Evolutionary conservation across 225 moss, liverwort and hornwort genomes (phyloP).

Genomic region (Bryoerythrophyllum caledonicum): DNA sequence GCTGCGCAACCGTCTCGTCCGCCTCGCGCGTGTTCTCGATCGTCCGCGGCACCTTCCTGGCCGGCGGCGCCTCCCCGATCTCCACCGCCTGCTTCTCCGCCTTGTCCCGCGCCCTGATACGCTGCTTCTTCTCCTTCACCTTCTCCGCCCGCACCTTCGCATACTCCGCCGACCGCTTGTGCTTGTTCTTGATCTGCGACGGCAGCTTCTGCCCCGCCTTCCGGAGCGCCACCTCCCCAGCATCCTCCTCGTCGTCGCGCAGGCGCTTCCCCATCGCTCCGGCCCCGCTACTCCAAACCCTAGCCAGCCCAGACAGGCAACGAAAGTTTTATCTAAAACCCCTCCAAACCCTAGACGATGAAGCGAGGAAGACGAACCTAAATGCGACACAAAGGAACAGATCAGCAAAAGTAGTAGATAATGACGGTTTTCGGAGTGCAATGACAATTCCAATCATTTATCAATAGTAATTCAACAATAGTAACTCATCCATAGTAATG

Average conservation of each 20-base stretch:
- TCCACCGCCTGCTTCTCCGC: conserved; percentile 83
- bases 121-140: conserved; percentile 78
- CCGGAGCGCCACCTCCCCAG: conserved; percentile 51
- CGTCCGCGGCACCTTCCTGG: conserved; percentile 76
- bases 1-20: conserved; percentile 86
- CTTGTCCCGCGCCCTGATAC: conserved; percentile 56
- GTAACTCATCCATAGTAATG: too few relatives aligned
- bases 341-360: neutral
- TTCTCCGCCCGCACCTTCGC: conserved; percentile 76
- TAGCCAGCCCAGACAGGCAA: too few relatives aligned
- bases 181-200: conserved; percentile 86
- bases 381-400: neutral
- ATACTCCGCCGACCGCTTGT: conserved; percentile 65
- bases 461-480: too few relatives aligned
- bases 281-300: neutral
- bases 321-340: neutral
- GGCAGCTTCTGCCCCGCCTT: conserved; percentile 61
- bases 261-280: conserved; percentile 59
- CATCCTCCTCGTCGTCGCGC: conserved; percentile 61
- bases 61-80: conserved; percentile 80
- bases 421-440: neutral
- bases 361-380: neutral
- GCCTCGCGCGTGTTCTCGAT: conserved; percentile 89
- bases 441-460: neutral
- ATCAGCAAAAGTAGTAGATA: neutral